A percentile compares a stretch with the other conserved stretches of the same genome.
phyloP scores from a whole-genome alignment of 345 rosid species.

The Viola odorata region DNA sequence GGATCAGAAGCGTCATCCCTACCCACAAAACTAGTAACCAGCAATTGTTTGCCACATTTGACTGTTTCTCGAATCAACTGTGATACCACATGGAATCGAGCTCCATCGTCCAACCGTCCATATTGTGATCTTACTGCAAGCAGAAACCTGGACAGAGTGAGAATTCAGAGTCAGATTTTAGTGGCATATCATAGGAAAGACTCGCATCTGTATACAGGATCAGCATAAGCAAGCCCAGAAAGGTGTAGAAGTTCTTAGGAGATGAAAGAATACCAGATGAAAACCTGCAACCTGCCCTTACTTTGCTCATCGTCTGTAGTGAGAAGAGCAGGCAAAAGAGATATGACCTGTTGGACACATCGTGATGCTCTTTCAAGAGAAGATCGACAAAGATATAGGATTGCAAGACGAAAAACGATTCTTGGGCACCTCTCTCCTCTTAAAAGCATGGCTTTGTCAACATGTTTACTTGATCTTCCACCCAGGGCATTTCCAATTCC shows the following conservation, averaged over 20 bases:
- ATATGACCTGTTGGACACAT: conserved; percentile 76
- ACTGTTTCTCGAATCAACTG: conserved; percentile 89
- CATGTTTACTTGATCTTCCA: conserved; percentile 67
- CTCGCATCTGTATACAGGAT: background rate
- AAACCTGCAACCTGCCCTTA: conserved; percentile 82
- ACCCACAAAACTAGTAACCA: conserved; percentile 64
- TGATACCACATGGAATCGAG: conserved; percentile 84
- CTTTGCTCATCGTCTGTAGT: conserved; percentile 84
- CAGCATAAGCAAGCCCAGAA: background rate
- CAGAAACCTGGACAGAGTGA: conserved; percentile 53
- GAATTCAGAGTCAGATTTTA: conserved; percentile 12
- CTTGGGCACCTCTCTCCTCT: conserved; percentile 92
- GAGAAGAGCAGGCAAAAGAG: conserved; percentile 73
- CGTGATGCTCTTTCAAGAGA: conserved; percentile 81
- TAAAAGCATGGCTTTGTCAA: conserved; percentile 91
- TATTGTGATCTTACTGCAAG: conserved; percentile 73
- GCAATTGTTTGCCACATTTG: conserved; percentile 70
- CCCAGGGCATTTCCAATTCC: conserved; percentile 87
- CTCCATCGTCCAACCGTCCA: conserved; percentile 77
- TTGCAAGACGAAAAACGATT: conserved; percentile 75
- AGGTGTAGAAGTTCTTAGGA: background rate
- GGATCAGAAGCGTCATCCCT: conserved; percentile 65
- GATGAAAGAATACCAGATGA: conserved; percentile 54
- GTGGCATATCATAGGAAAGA: conserved; percentile 1
- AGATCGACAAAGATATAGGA: conserved; percentile 71